Base-by-base conservation (phyloP, 2,329 filamentous ascomycete genomes). In the Penicillium sp. region DNA sequence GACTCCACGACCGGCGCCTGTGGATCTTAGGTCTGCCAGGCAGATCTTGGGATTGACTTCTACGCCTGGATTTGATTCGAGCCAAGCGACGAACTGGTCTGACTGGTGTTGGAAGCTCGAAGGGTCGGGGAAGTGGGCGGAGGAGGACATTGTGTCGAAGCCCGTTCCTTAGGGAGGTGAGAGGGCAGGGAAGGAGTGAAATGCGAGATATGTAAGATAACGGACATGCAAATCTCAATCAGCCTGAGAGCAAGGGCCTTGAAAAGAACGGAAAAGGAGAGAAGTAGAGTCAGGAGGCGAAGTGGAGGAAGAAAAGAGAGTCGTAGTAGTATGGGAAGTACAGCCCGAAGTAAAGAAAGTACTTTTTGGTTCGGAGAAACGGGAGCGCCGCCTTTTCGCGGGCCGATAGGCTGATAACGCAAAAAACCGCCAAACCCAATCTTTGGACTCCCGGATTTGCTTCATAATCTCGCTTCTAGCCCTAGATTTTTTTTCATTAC, bases 1-100 rank as follows among this genome's bases (percentile, higher is more conserved):
- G 67, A 89, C 82, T 66, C 86, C 87, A 78, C 87, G 79, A 58
- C 87, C 87, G 68, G 83, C 82, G 70, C 81, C 79, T 62, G 76
- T 75, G 54, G 76, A 73, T 69, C 86, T 79, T 57, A 89, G 72
- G 75, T 89, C 86, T 51, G 79, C 78, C 31, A 89, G 70, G 60
- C 77, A 70, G 61, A 89, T 83, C 65, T 87, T 87, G 37, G 79
- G 72, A 64, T 79, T 88, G 62, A 88, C 77, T 36, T 76, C 78
- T 50, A 85, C 82, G 41, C 83, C 82, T 33, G 78, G 76, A 44
- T 77, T 75, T 44, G 75, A 71, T 41, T 72, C 68, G 39, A 89
- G 80, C 86, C 87, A 90, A 56, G 76, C 66, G 60, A 86, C 65
- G 67, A 89, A 89, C 10, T 72, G 72, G 58, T 78, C 75, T 43